These are phyloP conservation scores for Retiboletus flavoniger DNA, from an alignment of 1,284 basidiomycete genomes.

Conservation along the genomic window DNA sequence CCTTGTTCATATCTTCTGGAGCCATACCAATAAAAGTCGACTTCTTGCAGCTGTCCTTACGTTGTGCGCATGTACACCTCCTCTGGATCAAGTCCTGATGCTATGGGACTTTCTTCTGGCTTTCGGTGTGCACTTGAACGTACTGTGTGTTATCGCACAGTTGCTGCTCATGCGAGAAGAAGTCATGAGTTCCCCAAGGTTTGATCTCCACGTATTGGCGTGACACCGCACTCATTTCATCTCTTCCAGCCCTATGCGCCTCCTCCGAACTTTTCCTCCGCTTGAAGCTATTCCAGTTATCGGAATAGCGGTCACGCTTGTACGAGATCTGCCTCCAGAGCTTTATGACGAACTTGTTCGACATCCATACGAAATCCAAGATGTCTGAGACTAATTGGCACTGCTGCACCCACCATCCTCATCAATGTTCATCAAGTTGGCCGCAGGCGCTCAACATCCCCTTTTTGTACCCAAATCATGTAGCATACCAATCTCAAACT, in stretches of 20 bases:
- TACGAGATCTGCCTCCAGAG: constrained; percentile 86
- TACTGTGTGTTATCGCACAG: constrained; percentile 95
- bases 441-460: constrained; percentile 10
- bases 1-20: not conserved
- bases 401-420: not conserved
- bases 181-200: constrained; percentile 84
- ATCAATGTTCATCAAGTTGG: constrained; percentile 6
- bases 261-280: constrained; percentile 92
- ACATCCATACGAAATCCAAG: constrained; percentile 76
- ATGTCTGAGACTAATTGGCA: constrained; percentile 19
- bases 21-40: constrained; percentile 2
- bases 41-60: constrained; percentile 80
- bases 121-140: constrained; percentile 94
- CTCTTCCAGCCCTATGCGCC: constrained; percentile 80
- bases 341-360: constrained; percentile 87
- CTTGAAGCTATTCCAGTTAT: constrained; percentile 86
- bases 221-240: constrained; percentile 12
- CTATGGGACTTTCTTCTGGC: constrained; percentile 98
- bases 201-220: constrained; percentile 23
- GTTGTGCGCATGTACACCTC: constrained; percentile 94
- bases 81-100: constrained; percentile 88
- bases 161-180: constrained; percentile 86
- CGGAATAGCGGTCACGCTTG: constrained; percentile 88
- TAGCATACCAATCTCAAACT: constrained; percentile 23
- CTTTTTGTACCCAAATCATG: constrained; percentile 20